Base-by-base conservation (phyloP, 805 yeast genomes). In the Teunomyces funiuensis region DNA sequence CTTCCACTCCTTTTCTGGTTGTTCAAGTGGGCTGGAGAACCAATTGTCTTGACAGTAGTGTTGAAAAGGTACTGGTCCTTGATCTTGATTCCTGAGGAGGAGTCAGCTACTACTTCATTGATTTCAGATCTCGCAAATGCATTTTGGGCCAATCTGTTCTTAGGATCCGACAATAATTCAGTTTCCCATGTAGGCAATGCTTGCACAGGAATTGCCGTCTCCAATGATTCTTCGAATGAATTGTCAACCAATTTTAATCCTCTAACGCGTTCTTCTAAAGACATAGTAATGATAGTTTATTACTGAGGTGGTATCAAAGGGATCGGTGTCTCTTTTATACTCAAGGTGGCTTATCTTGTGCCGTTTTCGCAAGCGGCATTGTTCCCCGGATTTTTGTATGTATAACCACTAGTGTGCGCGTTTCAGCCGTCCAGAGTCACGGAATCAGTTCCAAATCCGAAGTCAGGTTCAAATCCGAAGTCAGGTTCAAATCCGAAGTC, bases 1-100 rank as follows among this genome's bases (percentile, higher is more conserved):
- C 95, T 70, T 22, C 96, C 96, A 17, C 87, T 79, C 8, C 79
- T 61, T 52, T 77, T 76, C 69, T 88, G 96, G 64, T 83, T 82
- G 53, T 69, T 61, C 42, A 56, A 56, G 43, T 43, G 61, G 3
- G 59, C 42, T 3, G 70, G 68, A 9, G 67, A 57, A 4, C 73
- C 73, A 37, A 66, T 54, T 11, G 58, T 53, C 18, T 62, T 63
- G 4, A 69, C 65, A 44, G 62, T 61, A 29, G 53, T 51, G 43
- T 70, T 70, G 53, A 69, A 70, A 36, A 66, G 58, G 48, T 53
- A 68, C 28, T 57, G 60, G 42, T 60, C 58, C 30, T 55, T 55
- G 29, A 56, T 44, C 16, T 29, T 43, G 37, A 54, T 41, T 13
- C 29, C 41, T 42, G 45, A 38, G 39, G 43, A 45, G 13, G 72